These are phyloP conservation scores for Capsella bursapastoris DNA, from an alignment of 345 rosid species.

Conservation along the genomic window DNA sequence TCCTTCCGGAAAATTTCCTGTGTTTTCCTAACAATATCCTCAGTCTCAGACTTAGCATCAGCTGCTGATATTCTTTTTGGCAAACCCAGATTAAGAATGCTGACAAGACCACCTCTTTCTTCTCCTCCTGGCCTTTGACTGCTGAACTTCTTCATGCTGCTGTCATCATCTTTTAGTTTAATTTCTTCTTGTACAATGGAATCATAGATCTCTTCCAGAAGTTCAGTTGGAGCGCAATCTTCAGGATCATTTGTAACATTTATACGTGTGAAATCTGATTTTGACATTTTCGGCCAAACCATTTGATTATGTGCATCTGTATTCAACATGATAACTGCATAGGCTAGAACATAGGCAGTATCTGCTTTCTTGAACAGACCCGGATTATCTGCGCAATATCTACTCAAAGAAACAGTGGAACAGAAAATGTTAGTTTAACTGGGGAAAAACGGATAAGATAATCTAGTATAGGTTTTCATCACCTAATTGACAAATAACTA, in stretches of 20 bases:
- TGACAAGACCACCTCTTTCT: conserved; percentile 88
- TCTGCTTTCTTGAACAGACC: conserved; percentile 96
- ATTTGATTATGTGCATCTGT: conserved; percentile 96
- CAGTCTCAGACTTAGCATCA: conserved; percentile 86
- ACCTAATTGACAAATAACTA: conserved; percentile 11
- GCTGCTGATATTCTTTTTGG: conserved; percentile 71
- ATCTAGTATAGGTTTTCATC: conserved; percentile 15
- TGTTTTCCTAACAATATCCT: conserved; percentile 85
- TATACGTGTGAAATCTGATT: conserved; percentile 86
- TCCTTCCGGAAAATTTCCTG: conserved; percentile 89
- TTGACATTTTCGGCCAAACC: conserved; percentile 99
- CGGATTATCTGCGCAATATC: conserved; percentile 96
- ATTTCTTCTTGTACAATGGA: conserved; percentile 96
- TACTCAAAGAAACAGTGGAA: conserved; percentile 50
- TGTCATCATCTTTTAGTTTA: conserved; percentile 82
- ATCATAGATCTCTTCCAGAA: conserved; percentile 91
- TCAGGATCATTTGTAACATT: conserved; percentile 82
- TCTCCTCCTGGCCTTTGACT: conserved; percentile 80
- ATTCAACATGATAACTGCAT: conserved; percentile 97
- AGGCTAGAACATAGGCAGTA: conserved; percentile 99
- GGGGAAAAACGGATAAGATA: conserved; percentile 23
- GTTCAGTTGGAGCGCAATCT: conserved; percentile 78
- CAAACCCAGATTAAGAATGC: conserved; percentile 85
- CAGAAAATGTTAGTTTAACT: conserved; percentile 30
- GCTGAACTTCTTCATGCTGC: conserved; percentile 58